Base-by-base conservation (phyloP, 208 protist species). In the Acanthamoeba triangularis region DNA sequence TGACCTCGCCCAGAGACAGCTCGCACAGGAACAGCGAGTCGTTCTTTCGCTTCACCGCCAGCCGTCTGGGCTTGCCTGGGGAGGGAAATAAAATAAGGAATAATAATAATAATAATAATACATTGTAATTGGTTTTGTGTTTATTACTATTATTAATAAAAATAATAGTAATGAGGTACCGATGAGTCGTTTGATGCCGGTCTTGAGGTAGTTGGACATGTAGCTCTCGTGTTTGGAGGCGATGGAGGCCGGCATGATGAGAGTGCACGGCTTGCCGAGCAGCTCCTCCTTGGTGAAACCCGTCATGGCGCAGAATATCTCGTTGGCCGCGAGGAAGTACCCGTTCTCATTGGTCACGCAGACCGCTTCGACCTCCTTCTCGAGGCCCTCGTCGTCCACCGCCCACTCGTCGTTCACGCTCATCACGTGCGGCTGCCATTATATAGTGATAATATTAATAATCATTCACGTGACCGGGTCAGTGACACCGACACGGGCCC, bases 231-330 rank as follows among this genome's bases (percentile, higher is more conserved):
- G 80, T 13, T 88, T 88, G 49, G 80, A 13, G 30, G 80, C 80
- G 80, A 88, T 88, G 49, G 80, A 33, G 80, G 41, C 30, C n/a
- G 80, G 80, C 80, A 88, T 88, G 80, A 88, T 88, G 80, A 88
- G 23, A 8, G 80, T 88, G 52, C 80, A 88, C 3, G 80, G 80
- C 52, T 88, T 88, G 80, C 80, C 80, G 4, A 63, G 35, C 25
- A 88, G 49, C 80, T 88, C 80, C 30, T n/a, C 80, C 49, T 88
- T 88, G 80, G 80, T 52, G 49, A 88, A 88, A 8, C 80, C 80
- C 28, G 80, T 88, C 80, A 88, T 88, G 18, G 80, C 80, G 47
- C 80, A 88, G 30, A 88, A 88, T 20, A 88, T 88, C 47, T 88
- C 80, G 20, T 88, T 88, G 80, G 80, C 80, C n/a, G 80, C 80